Evolutionary conservation across 129 eudicot genomes (phyloP).

Genomic region (Escallonia rubra): DNA sequence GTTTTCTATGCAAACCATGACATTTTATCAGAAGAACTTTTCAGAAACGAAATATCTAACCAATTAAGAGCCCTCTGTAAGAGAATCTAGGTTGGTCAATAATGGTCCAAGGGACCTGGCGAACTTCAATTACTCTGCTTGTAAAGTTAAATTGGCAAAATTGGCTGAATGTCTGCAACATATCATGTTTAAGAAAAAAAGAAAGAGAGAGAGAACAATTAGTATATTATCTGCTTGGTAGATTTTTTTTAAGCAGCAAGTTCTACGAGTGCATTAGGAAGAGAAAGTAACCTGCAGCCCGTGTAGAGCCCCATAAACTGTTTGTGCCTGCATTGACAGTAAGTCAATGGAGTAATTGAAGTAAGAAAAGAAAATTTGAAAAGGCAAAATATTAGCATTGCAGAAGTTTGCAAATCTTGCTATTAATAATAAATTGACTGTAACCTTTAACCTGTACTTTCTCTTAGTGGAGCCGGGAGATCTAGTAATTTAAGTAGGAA

Average conservation of each 20-base stretch:
- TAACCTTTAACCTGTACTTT: too few species aligned
- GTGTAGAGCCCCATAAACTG: constrained; percentile 95
- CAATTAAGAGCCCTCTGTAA: constrained; percentile 84
- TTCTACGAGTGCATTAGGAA: background rate
- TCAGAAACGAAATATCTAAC: constrained; percentile 32
- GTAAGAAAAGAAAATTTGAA: background rate
- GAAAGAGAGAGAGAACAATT: background rate
- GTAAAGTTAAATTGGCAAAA: constrained; percentile 58
- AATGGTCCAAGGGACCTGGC: constrained; percentile 68
- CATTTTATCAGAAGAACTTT: background rate
- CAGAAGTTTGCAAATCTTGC: too few species aligned
- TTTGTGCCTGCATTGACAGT: constrained; percentile 61
- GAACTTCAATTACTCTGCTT: constrained; percentile 57
- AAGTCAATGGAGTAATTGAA: constrained; percentile 15
- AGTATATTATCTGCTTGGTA: background rate
- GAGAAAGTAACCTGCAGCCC: constrained; percentile 65
- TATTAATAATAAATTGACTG: too few species aligned
- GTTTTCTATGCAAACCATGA: background rate
- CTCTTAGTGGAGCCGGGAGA: too few species aligned
- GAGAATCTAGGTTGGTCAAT: constrained; percentile 83
- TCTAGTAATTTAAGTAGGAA: too few species aligned
- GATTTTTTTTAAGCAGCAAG: constrained; percentile 1
- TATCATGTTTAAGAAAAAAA: background rate
- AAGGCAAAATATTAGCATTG: too few species aligned
- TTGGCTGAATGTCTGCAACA: constrained; percentile 87